Conservation (phyloP, 139 green algal species). For the Coccomyxa sp. region DNA sequence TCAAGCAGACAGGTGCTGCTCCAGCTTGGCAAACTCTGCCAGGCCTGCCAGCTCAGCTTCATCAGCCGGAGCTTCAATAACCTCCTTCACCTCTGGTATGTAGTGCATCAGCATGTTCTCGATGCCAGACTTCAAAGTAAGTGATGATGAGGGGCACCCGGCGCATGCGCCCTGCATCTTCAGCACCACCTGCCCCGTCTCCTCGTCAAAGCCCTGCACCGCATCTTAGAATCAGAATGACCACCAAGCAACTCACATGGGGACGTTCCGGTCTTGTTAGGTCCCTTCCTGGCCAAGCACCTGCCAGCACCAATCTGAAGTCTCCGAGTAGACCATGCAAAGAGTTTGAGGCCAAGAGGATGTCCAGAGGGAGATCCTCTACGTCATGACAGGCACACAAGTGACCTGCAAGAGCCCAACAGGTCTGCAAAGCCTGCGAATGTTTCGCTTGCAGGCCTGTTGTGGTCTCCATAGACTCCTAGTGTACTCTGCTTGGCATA, state of each 20-base stretch:
- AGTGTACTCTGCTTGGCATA: too few species aligned
- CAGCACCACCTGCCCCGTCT: constrained; percentile 84
- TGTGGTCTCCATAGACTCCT: too few species aligned
- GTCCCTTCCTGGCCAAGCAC: too few species aligned
- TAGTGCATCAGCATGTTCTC: constrained; percentile 99
- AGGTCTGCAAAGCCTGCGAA: too few species aligned
- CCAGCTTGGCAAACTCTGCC: constrained; percentile 68
- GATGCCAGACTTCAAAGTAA: constrained; percentile 97
- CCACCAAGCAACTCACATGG: not conserved
- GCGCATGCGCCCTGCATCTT: constrained; percentile 90
- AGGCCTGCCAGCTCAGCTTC: constrained; percentile 63
- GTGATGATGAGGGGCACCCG: constrained; percentile 90
- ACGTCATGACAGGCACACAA: too few species aligned
- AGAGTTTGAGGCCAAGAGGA: too few species aligned
- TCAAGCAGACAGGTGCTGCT: constrained; percentile 52
- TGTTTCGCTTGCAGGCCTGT: too few species aligned
- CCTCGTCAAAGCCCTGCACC: constrained; percentile 72
- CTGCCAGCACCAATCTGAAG: too few species aligned
- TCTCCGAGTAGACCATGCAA: too few species aligned
- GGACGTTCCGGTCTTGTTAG: too few species aligned
- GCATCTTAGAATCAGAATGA: not conserved
- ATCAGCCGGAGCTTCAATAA: constrained; percentile 64
- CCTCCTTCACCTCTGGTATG: constrained; percentile 76
- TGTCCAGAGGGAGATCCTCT: too few species aligned
- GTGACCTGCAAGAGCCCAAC: too few species aligned